Evolutionary conservation across 202 grass and related monocot species (phyloP).

Genomic region (Hordeum pubiflorum): DNA sequence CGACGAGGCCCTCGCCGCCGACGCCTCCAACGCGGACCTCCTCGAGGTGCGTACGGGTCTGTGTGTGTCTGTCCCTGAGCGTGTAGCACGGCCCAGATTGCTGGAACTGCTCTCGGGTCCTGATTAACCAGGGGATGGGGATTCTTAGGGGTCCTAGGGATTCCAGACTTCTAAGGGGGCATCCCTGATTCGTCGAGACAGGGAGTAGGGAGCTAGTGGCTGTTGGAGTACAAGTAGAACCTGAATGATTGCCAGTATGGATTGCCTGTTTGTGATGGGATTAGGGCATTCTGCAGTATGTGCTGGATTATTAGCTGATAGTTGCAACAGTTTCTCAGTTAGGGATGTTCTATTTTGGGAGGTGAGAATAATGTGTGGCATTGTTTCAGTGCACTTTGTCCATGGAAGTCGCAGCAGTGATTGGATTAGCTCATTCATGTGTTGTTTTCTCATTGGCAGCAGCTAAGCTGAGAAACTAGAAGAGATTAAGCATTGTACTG

Average conservation of each 20-base stretch:
- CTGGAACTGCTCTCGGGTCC: background rate
- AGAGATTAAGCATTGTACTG: background rate
- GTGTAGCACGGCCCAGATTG: background rate
- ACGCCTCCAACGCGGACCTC: conserved; percentile 67
- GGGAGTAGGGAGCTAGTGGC: background rate
- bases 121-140: background rate
- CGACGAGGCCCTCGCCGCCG: conserved; percentile 75
- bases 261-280: background rate
- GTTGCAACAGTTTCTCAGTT: background rate
- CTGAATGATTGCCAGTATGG: background rate
- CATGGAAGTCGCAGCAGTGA: background rate
- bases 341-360: background rate
- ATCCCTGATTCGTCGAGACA: background rate
- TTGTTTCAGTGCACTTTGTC: background rate
- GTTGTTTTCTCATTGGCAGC: background rate
- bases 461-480: background rate
- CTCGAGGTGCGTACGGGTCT: conserved; percentile 36
- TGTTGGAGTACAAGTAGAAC: background rate
- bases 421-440: background rate
- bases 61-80: background rate
- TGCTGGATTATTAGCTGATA: background rate
- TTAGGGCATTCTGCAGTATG: background rate
- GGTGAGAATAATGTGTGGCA: background rate
- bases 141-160: background rate
- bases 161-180: background rate